Evolutionary conservation across 495 filamentous ascomycete genomes (phyloP).

Genomic region (Cercophora samala): DNA sequence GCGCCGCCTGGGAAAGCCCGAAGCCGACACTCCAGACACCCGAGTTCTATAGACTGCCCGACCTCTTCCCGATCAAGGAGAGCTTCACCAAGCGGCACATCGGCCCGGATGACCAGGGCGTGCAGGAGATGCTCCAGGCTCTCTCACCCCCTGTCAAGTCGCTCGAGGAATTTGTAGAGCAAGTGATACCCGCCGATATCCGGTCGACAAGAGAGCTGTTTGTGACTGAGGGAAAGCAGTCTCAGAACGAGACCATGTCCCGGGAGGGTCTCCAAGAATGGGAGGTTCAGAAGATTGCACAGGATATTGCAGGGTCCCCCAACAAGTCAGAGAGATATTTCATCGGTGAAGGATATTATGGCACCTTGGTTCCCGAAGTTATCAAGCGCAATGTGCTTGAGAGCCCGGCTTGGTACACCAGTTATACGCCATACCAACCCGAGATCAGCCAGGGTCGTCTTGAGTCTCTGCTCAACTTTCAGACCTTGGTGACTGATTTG

Average conservation of each 20-base stretch:
- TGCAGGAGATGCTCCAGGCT: conserved; percentile 73
- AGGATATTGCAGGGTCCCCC: conserved; percentile 64
- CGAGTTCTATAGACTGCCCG: conserved; percentile 18
- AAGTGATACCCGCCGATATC: conserved; percentile 82
- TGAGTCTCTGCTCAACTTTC: conserved; percentile 94
- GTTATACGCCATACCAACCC: conserved; percentile 97
- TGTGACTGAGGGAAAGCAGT: conserved; percentile 12
- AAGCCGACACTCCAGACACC: not conserved
- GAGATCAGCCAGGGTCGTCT: conserved; percentile 95
- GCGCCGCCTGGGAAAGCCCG: conserved; percentile 8
- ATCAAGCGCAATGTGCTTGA: conserved; percentile 94
- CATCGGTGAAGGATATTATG: conserved; percentile 87
- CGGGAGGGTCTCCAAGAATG: conserved; percentile 35
- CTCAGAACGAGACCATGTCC: not conserved
- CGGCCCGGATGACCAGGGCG: conserved; percentile 73
- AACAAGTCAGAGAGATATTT: conserved; percentile 61
- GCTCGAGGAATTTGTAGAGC: conserved; percentile 82
- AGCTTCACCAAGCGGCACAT: conserved; percentile 89
- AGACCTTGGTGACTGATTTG: conserved; percentile 88
- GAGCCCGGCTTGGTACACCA: conserved; percentile 96
- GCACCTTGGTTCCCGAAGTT: conserved; percentile 80
- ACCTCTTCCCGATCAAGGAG: conserved; percentile 37
- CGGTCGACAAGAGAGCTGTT: conserved; percentile 58
- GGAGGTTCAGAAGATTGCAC: conserved; percentile 42
- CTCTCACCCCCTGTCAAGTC: conserved; percentile 70